Evolutionary conservation across 805 yeast species (phyloP), one percentile per base, ranked within the genome.

Genomic region (Wickerhamiella alocasiicola): DNA sequence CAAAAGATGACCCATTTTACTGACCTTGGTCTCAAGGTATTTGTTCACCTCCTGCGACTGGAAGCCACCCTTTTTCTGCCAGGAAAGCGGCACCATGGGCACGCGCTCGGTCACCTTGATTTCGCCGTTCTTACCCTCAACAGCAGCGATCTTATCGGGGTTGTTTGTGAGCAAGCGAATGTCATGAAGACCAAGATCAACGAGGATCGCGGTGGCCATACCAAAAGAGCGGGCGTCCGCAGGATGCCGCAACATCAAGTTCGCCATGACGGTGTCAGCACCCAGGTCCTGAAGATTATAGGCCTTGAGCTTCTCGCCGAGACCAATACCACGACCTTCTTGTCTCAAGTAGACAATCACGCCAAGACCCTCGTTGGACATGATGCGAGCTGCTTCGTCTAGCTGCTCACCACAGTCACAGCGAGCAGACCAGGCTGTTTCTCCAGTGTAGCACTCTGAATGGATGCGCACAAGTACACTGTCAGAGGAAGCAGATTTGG

Each of bases 321-420:
- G 67, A 5, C 99, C 99, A 45, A 91, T 91, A 15, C 99, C 99
- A 45, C 99, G 76, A 41, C 99, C 99, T 61, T 91, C 99, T 62
- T 91, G 99, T 55, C 99, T 74, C 48, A 91, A 65, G 57, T 91
- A 91, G 2, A 91, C 97, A 38, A 91, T 85, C 51, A 94, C 87
- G 17, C 99, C 99, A 49, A 76, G 80, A 13, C 95, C 95, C 36
- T 68, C 70, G 43, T 70, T 65, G 5, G 94, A 94, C 88, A 91
- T 91, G 31, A 84, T 60, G 47, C 93, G 70, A 6, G 96, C 98
- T 2, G 97, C 97, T 61, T 93, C 95, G 60, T 91, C 96, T 53
- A 91, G 82, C 64, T 91, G 99, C 61, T 91, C 99, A 16, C 99
- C 99, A 63, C 99, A 91, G 61, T 91, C 99, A 61, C 99, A 91